Base-by-base conservation (phyloP, 2,329 filamentous ascomycete genomes). In the Cryphonectria japonica region DNA sequence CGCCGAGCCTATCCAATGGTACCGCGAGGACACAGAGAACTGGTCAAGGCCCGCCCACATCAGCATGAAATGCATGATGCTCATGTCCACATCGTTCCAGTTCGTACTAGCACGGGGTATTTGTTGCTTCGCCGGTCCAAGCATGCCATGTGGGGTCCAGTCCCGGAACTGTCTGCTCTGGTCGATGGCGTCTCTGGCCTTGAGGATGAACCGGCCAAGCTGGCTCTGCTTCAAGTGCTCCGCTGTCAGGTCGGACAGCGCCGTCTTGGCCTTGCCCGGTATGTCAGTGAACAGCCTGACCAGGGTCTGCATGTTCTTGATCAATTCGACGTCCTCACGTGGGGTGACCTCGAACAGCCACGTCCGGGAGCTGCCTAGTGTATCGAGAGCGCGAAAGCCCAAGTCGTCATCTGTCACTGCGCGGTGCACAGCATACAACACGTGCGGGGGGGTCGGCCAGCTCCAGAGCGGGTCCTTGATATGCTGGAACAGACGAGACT, bases 341-440 rank as follows among this genome's bases (percentile, higher is more conserved):
- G 89, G 85, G 32, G 86, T 83, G 70, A 95, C 84, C 73, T 90
- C 86, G 75, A 91, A 92, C 41, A 92, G 75, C 71, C 86, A 85
- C 9, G 87, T 79, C 80, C 86, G 76, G 80, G 89, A 77, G 83
- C 78, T 77, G 79, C 85, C 79, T 80, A 85, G 78, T 73, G 86
- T 76, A 79, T 85, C 79, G 78, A 87, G 73, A 2, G 85, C 82
- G 2, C 85, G 84, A 76, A 94, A 93, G 39, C 84, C 87, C 68
- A 89, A 83, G 11, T 90, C 88, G 71, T 90, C 86, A 57, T 85
- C 83, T 34, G 85, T 78, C 9, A 95, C 78, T 11, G 90, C 86
- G 69, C 87, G 87, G 74, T 94, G 91, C 8, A 94, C 88, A 4
- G 93, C 92, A 76, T 93, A 92, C 6, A 94, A 80, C 11, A 86